Evolutionary conservation across 202 grass and related monocot genomes (phyloP).

Genomic region (Cymbopogon flexuosus): DNA sequence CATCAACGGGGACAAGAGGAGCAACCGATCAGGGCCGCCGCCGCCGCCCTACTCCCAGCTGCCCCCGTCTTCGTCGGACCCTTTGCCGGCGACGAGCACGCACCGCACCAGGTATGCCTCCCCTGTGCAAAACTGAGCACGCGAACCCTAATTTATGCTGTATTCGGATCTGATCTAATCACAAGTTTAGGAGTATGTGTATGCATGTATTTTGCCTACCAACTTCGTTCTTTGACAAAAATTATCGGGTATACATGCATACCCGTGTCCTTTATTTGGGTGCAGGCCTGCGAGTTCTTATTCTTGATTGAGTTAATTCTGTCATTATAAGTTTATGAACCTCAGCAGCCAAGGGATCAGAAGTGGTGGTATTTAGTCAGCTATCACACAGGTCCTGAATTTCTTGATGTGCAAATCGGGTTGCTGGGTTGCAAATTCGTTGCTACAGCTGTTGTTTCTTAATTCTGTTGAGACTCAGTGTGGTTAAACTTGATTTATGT

Average conservation of each 20-base stretch:
- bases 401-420: not conserved
- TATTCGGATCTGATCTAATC: not conserved
- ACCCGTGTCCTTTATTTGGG: not conserved
- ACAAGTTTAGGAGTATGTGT: not conserved
- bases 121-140: not conserved
- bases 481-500: not conserved
- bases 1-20: not conserved
- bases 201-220: not conserved
- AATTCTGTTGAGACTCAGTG: not conserved
- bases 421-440: not conserved
- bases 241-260: too few relatives aligned
- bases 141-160: not conserved
- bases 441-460: not conserved
- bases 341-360: not conserved
- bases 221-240: not conserved
- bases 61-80: too few relatives aligned
- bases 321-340: not conserved
- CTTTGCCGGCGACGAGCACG: not conserved
- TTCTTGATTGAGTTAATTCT: not conserved
- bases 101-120: not conserved
- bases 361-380: not conserved
- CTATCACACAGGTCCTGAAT: not conserved
- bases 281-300: not conserved
- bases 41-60: too few relatives aligned
- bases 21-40: not conserved